phyloP scores from a whole-genome alignment of 2,329 filamentous ascomycete genomes.

The Colletotrichum viniferum region DNA sequence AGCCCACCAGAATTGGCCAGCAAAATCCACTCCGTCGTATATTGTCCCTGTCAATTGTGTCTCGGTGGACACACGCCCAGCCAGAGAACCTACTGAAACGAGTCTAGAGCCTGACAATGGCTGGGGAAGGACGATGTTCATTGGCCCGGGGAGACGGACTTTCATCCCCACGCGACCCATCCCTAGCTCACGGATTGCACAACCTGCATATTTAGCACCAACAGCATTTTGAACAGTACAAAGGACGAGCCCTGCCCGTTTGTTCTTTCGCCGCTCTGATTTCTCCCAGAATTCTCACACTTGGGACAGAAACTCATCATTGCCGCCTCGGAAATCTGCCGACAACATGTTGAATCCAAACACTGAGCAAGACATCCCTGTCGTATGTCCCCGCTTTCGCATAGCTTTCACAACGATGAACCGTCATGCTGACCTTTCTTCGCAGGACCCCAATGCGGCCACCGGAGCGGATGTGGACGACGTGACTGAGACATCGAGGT shows the following conservation, averaged over 20 bases:
- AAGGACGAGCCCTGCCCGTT: background rate
- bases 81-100: background rate
- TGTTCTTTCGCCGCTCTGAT: background rate
- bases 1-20: background rate
- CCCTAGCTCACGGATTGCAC: background rate
- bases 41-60: background rate
- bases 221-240: background rate
- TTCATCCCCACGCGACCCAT: background rate
- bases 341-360: background rate
- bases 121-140: background rate
- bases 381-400: background rate
- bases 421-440: background rate
- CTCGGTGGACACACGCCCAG: background rate
- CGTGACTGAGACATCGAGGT: background rate
- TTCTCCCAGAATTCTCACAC: background rate
- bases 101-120: background rate
- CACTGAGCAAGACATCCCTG: background rate
- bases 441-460: background rate
- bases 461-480: background rate
- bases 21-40: background rate
- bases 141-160: background rate
- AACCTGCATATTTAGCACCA: background rate
- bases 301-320: background rate
- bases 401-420: background rate
- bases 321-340: background rate